Conservation (phyloP, 2,329 filamentous ascomycete genomes). For the Trichoderma breve region DNA sequence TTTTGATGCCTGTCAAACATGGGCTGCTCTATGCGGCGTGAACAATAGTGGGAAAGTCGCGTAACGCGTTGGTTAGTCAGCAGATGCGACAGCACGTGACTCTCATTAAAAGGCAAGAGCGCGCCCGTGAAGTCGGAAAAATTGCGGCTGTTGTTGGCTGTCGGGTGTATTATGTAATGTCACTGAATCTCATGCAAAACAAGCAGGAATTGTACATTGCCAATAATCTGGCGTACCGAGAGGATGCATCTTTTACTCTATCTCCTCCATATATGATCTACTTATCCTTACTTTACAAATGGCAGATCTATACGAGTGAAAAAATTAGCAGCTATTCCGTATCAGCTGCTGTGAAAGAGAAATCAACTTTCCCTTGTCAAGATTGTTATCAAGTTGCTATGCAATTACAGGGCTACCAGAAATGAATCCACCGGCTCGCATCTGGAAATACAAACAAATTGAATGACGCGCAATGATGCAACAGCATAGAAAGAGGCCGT, state of each 20-base stretch:
- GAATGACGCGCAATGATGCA: not conserved
- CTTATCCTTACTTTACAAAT: not conserved
- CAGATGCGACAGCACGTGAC: constrained; percentile 27
- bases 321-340: not conserved
- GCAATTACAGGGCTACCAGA: not conserved
- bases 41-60: constrained; percentile 23
- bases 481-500: not conserved
- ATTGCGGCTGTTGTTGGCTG: not conserved
- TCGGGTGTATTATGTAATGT: not conserved
- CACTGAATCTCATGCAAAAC: not conserved
- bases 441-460: not conserved
- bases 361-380: not conserved
- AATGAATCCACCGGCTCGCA: not conserved
- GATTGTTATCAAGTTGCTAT: not conserved
- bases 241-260: not conserved
- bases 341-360: not conserved
- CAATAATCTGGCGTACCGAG: not conserved
- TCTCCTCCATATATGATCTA: not conserved
- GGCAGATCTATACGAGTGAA: not conserved
- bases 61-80: constrained; percentile 38
- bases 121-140: not conserved
- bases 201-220: not conserved
- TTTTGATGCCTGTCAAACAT: not conserved
- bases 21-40: not conserved
- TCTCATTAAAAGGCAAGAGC: not conserved